Percentiles rank a stretch among this genome's conserved stretches.
Evolutionary conservation across 345 rosid genomes (phyloP).

Genomic region (Eucalyptus shirleyi): DNA sequence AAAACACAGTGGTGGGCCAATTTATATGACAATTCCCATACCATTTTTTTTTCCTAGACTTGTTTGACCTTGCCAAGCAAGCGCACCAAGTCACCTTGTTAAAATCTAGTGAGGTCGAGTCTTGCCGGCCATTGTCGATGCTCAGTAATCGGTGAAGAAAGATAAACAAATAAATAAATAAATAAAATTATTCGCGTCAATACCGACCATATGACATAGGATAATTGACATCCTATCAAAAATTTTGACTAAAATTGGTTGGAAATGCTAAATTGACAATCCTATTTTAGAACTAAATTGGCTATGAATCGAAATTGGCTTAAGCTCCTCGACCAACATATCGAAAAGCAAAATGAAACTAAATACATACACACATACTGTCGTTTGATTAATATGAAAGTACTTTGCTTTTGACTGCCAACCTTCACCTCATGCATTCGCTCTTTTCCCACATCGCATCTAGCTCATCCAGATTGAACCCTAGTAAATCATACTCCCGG

Average conservation of each 20-base stretch:
- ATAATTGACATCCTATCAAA: not conserved
- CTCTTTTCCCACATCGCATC: not conserved
- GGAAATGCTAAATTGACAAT: not conserved
- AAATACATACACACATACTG: not conserved
- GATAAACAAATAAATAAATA: too few species aligned
- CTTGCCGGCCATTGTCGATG: rapidly evolving
- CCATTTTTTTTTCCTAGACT: not conserved
- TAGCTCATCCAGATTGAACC: not conserved
- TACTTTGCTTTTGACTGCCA: not conserved
- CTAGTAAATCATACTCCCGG: not conserved
- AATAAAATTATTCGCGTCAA: too few species aligned
- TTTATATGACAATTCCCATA: not conserved
- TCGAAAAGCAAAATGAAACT: not conserved
- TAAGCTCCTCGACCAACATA: not conserved
- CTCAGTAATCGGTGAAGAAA: rapidly evolving
- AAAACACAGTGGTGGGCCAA: not conserved
- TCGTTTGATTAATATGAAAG: not conserved
- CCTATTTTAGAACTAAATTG: not conserved
- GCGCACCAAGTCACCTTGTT: not conserved
- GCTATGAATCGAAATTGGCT: not conserved
- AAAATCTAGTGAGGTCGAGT: not conserved
- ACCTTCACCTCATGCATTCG: not conserved
- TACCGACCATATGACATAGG: too few species aligned
- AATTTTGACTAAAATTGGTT: not conserved
- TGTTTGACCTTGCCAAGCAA: not conserved